Conservation (phyloP, 2,329 filamentous ascomycete species). For the Fusarium luffae region DNA sequence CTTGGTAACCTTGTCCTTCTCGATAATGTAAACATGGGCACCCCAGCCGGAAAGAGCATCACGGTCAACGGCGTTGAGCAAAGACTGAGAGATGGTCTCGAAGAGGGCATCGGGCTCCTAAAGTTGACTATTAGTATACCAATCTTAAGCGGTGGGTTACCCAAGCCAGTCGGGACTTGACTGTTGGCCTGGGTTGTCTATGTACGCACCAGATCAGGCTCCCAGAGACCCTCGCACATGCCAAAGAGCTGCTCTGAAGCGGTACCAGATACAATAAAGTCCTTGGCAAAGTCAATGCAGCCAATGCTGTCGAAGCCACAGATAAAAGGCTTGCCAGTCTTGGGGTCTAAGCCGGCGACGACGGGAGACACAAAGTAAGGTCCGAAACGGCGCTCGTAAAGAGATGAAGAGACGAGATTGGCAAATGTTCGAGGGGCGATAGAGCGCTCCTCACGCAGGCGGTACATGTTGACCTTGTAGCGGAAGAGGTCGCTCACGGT, state of each 20-base stretch:
- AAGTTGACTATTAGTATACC: slow-evolving; percentile 29
- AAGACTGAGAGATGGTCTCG: slow-evolving; percentile 95
- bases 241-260: slow-evolving; percentile 98
- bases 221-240: slow-evolving; percentile 98
- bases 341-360: slow-evolving; percentile 93
- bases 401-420: slow-evolving; percentile 88
- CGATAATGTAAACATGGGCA: slow-evolving; percentile 98
- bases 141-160: background rate
- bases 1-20: slow-evolving; percentile 99
- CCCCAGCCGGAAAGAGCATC: slow-evolving; percentile 98
- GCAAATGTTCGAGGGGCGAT: slow-evolving; percentile 96
- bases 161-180: background rate
- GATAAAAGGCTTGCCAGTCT: slow-evolving; percentile 94
- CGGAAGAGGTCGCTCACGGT: slow-evolving; percentile 98
- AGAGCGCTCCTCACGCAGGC: slow-evolving; percentile 95
- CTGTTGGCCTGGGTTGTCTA: background rate
- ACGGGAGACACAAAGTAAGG: slow-evolving; percentile 97
- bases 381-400: slow-evolving; percentile 96
- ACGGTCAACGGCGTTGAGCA: slow-evolving; percentile 95
- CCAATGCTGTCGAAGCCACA: slow-evolving; percentile 99
- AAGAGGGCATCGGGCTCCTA: slow-evolving; percentile 91
- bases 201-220: slow-evolving; percentile 86
- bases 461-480: slow-evolving; percentile 99
- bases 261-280: slow-evolving; percentile 98
- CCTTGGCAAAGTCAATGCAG: slow-evolving; percentile 99